phyloP scores from a whole-genome alignment of 805 yeast genomes.

The Debaryomyces hansenii region DNA sequence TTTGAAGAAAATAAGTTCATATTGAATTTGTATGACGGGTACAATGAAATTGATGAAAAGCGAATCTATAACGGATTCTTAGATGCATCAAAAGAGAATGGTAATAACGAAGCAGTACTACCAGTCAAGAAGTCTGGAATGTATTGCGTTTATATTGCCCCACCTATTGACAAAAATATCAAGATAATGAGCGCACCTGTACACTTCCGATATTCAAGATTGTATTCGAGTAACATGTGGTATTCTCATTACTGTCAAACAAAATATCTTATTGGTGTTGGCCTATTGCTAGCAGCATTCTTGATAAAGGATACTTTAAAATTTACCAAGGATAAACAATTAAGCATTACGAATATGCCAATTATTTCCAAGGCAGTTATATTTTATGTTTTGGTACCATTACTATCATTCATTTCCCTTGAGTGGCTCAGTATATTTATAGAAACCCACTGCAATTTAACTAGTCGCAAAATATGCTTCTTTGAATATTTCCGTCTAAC shows the following conservation, averaged over 20 bases:
- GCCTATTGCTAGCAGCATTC: constrained; percentile 15
- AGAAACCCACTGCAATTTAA: constrained; percentile 10
- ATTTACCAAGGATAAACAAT: constrained; percentile 24
- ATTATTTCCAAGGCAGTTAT: constrained; percentile 27
- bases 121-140: constrained; percentile 19
- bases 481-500: constrained; percentile 1
- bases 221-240: constrained; percentile 18
- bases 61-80: constrained; percentile 8
- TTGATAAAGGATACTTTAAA: constrained; percentile 24
- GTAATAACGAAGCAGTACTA: constrained; percentile 11
- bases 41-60: constrained; percentile 5
- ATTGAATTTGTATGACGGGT: constrained; percentile 7
- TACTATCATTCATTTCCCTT: constrained; percentile 4
- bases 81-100: neutral
- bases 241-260: constrained; percentile 17
- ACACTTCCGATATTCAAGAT: constrained; percentile 22
- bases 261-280: constrained; percentile 13
- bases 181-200: constrained; percentile 6
- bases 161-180: constrained; percentile 14
- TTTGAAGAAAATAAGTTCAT: constrained; percentile 13
- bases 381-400: constrained; percentile 25
- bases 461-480: neutral
- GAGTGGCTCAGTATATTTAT: constrained; percentile 5
- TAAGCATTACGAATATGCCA: constrained; percentile 26
- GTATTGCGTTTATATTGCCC: constrained; percentile 32